Evolutionary conservation across 495 filamentous ascomycete genomes (phyloP), one percentile per base, ranked within the genome.

Genomic region (Parathielavia appendiculata): DNA sequence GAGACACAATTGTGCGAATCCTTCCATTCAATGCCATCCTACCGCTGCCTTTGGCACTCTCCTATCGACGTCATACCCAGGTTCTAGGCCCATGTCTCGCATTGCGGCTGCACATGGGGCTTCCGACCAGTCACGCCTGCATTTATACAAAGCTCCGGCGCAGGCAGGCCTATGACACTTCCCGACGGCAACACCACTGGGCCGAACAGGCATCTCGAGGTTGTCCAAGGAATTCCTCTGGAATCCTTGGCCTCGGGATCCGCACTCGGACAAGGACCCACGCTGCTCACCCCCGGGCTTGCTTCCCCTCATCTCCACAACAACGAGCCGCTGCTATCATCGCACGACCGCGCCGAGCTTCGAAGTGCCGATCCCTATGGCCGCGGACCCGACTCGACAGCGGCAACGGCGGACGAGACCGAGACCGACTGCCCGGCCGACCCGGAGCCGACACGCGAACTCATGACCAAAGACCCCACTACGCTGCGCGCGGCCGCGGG

Each of bases 401-500:
- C 13, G 50, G 19, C 34, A 46, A 39, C 60, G 40, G 39, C 52
- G 36, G 51, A 56, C 60, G 48, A 59, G 16, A 59, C 51, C 59
- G 44, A 43, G 36, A 51, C 51, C 59, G 51, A 61, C 35, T 30
- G 38, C 52, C 50, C 50, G 16, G 52, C 40, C 59, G 41, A 62
- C 22, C 54, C 62, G 44, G 40, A 45, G 36, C 32, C 56, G 44
- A 64, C 55, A 47, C 23, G 55, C 43, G 64, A 58, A 48, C 51
- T 44, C 64, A 86, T 86, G 83, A 83, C 79, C 58, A 76, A 76
- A 64, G 70, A 73, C 46, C 79, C 74, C 43, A 76, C 83, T 35
- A 69, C 83, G 48, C 71, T 86, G 57, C 83, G 82, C 60, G 79
- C 81, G 55, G 80, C 83, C 58, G 79, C 81, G 50, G 81, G 80